phyloP scores from a whole-genome alignment of 2,329 filamentous ascomycete genomes.

The Gnomoniopsis sp. region DNA sequence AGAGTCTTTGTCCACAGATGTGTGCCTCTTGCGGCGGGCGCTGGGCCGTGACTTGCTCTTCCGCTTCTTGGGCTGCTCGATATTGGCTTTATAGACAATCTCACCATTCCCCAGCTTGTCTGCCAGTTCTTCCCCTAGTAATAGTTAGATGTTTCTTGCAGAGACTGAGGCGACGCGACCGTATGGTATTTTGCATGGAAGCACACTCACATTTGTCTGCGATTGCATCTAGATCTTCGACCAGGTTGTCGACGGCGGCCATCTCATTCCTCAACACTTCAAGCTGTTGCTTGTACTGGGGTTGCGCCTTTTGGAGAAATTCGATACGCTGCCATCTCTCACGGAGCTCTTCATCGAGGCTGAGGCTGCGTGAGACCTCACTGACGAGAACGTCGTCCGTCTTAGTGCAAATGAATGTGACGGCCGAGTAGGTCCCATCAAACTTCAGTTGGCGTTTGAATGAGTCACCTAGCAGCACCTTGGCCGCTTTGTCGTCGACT shows the following conservation, averaged over 20 bases:
- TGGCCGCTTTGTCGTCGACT: slow-evolving; percentile 58
- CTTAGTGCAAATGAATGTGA: slow-evolving; percentile 62
- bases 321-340: not conserved
- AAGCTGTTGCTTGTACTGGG: slow-evolving; percentile 23
- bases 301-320: slow-evolving; percentile 16
- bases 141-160: too few relatives aligned
- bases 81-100: not conserved
- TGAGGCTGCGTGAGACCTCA: slow-evolving; percentile 33
- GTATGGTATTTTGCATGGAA: too few relatives aligned
- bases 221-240: not conserved
- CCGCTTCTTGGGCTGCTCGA: not conserved
- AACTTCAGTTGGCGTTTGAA: slow-evolving; percentile 59
- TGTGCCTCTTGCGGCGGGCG: not conserved
- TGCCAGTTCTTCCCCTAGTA: not conserved
- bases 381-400: slow-evolving; percentile 54
- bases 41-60: not conserved
- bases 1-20: not conserved
- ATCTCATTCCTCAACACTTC: not conserved
- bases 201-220: not conserved
- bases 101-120: not conserved
- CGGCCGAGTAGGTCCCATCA: slow-evolving; percentile 49
- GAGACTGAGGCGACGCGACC: too few relatives aligned
- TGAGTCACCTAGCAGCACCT: slow-evolving; percentile 50
- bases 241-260: not conserved
- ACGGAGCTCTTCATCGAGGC: not conserved